Evolutionary conservation across 2,329 filamentous ascomycete species (phyloP).

Genomic region (Fusarium heterosporum): DNA sequence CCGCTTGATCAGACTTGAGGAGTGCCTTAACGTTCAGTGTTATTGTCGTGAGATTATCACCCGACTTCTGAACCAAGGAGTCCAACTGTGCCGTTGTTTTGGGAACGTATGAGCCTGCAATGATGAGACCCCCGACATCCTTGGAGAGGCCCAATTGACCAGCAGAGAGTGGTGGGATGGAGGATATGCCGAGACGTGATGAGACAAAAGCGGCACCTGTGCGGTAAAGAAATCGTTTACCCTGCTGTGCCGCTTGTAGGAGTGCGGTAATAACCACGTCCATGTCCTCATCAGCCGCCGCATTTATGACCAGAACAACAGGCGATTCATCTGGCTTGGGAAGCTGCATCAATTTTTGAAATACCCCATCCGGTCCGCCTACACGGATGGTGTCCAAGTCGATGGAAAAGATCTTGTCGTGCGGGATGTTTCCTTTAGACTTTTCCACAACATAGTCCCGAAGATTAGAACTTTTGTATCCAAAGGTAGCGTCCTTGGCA

Average conservation of each 20-base stretch:
- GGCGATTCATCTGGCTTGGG: constrained; percentile 47
- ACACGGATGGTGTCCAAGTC: constrained; percentile 60
- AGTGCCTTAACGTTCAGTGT: constrained; percentile 62
- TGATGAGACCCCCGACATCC: constrained; percentile 61
- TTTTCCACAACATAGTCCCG: constrained; percentile 65
- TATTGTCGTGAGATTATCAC: constrained; percentile 57
- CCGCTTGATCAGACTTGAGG: constrained; percentile 52
- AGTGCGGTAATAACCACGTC: constrained; percentile 65
- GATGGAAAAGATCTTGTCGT: constrained; percentile 57
- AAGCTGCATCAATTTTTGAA: constrained; percentile 54
- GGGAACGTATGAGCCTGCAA: constrained; percentile 69
- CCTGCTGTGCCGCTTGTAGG: constrained; percentile 50
- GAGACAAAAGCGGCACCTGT: constrained; percentile 59
- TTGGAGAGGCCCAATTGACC: constrained; percentile 55
- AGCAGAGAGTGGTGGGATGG: constrained; percentile 63
- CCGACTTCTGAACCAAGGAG: constrained; percentile 54
- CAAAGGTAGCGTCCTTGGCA: constrained; percentile 68
- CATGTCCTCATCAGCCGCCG: constrained; percentile 65
- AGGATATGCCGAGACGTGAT: constrained; percentile 62
- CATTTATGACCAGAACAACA: constrained; percentile 60
- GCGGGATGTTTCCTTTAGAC: constrained; percentile 55
- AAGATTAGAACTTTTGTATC: constrained; percentile 64
- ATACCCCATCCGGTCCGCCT: constrained; percentile 58
- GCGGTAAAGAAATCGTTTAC: constrained; percentile 54
- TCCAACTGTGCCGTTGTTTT: constrained; percentile 69